Conservation (phyloP, 352 stramenopile genomes). For the Pilasporangium apinafurcum region DNA sequence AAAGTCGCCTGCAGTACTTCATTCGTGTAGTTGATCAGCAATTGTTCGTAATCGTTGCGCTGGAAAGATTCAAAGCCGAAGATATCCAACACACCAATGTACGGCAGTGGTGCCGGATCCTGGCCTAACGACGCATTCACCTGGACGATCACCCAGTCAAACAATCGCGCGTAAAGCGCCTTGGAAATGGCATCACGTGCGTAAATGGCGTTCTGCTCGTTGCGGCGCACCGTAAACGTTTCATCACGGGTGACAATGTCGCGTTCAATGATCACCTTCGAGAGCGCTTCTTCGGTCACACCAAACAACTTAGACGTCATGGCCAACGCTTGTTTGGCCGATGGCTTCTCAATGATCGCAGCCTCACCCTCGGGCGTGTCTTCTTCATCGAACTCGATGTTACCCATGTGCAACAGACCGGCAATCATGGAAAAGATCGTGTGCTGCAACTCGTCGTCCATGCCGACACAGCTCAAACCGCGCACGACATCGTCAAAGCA, state of each 20-base stretch:
- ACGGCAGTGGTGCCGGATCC: slow-evolving; percentile 68
- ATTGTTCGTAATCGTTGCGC: slow-evolving; percentile 88
- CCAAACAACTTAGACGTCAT: slow-evolving; percentile 60
- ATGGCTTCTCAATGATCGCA: slow-evolving; percentile 63
- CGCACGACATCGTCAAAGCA: slow-evolving; percentile 71
- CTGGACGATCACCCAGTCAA: slow-evolving; percentile 90
- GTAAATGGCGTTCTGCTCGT: slow-evolving; percentile 82
- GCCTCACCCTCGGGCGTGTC: slow-evolving; percentile 78
- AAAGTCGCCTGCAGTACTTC: slow-evolving; percentile 85
- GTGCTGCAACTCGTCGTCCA: slow-evolving; percentile 59
- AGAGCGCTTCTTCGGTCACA: slow-evolving; percentile 51
- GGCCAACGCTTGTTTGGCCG: slow-evolving; percentile 50
- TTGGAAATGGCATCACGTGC: slow-evolving; percentile 91
- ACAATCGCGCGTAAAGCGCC: slow-evolving; percentile 89
- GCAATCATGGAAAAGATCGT: slow-evolving; percentile 91
- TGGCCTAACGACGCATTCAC: slow-evolving; percentile 87
- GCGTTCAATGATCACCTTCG: slow-evolving; percentile 81
- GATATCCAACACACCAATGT: slow-evolving; percentile 90
- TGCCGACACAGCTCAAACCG: slow-evolving; percentile 72
- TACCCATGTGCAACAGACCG: slow-evolving; percentile 94
- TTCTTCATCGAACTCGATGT: slow-evolving; percentile 92
- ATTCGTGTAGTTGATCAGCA: slow-evolving; percentile 90
- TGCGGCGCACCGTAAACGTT: slow-evolving; percentile 78
- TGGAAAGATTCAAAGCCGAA: slow-evolving; percentile 90
- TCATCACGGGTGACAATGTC: slow-evolving; percentile 82